phyloP scores from a whole-genome alignment of 2,329 filamentous ascomycete species.

The Penicillium sp. region DNA sequence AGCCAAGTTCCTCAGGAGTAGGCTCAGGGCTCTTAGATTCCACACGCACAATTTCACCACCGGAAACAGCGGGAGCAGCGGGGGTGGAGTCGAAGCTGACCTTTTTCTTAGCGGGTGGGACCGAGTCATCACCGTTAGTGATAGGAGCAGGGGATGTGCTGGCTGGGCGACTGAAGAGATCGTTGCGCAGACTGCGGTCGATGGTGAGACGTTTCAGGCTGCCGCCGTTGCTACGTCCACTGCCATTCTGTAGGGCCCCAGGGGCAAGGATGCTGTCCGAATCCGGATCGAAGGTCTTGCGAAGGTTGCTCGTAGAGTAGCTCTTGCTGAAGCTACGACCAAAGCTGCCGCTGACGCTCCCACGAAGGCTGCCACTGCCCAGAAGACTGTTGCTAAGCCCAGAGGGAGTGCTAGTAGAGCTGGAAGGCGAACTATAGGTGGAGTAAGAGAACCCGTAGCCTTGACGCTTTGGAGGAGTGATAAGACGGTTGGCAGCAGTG shows the following conservation, averaged over 20 bases:
- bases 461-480: constrained; percentile 73
- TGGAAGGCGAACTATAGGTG: constrained; percentile 76
- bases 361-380: constrained; percentile 29
- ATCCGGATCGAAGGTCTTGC: constrained; percentile 73
- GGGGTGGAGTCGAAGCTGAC: constrained; percentile 81
- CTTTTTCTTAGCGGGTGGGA: constrained; percentile 59
- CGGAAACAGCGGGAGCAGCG: constrained; percentile 24
- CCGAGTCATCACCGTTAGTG: constrained; percentile 42
- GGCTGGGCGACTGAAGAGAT: constrained; percentile 50
- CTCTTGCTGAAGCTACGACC: constrained; percentile 76
- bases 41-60: constrained; percentile 52
- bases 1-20: constrained; percentile 56
- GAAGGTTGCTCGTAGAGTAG: constrained; percentile 79
- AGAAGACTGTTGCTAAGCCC: constrained; percentile 11
- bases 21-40: constrained; percentile 51
- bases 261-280: constrained; percentile 76
- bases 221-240: constrained; percentile 60
- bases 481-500: constrained; percentile 69
- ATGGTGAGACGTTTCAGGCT: constrained; percentile 89
- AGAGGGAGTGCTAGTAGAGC: constrained; percentile 62
- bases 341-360: constrained; percentile 51
- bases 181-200: constrained; percentile 73
- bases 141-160: constrained; percentile 31
- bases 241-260: constrained; percentile 72
- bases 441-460: constrained; percentile 93